Evolutionary conservation across 192 early-diverging fungal species (phyloP).

Genomic region (Backusella macrospora): DNA sequence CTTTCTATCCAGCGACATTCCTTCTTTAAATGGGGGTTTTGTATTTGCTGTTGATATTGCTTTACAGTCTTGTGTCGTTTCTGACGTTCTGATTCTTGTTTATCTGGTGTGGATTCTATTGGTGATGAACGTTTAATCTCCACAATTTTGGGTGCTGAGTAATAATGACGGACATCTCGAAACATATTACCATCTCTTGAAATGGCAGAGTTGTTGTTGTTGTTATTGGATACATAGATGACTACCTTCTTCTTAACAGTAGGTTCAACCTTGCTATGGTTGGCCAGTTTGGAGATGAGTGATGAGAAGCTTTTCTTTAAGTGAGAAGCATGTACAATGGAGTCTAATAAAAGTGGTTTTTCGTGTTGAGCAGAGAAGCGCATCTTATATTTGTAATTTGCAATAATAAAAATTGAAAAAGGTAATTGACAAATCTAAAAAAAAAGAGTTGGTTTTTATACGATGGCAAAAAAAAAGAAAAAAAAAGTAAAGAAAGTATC

Average conservation of each 20-base stretch:
- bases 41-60: not conserved
- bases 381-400: not conserved
- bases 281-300: slow-evolving; percentile 6
- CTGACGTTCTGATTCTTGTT: slow-evolving; percentile 11
- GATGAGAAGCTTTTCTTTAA: slow-evolving; percentile 4
- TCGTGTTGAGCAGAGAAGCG: slow-evolving; percentile 13
- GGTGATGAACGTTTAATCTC: not conserved
- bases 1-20: slow-evolving; percentile 20
- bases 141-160: not conserved
- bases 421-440: slow-evolving; percentile 11
- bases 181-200: not conserved
- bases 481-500: not conserved
- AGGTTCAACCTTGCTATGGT: not conserved
- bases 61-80: slow-evolving; percentile 16
- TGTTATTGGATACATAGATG: slow-evolving; percentile 6
- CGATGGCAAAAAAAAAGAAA: slow-evolving; percentile 1
- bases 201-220: not conserved
- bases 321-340: slow-evolving; percentile 9
- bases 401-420: not conserved
- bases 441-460: slow-evolving; percentile 13
- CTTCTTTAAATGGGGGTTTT: not conserved
- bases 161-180: slow-evolving; percentile 13
- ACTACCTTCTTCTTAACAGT: not conserved
- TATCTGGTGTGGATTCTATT: not conserved
- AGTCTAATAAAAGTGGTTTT: slow-evolving; percentile 12